Base-by-base conservation (phyloP, 2,329 filamentous ascomycete genomes). In the Pezicula radicicola region DNA sequence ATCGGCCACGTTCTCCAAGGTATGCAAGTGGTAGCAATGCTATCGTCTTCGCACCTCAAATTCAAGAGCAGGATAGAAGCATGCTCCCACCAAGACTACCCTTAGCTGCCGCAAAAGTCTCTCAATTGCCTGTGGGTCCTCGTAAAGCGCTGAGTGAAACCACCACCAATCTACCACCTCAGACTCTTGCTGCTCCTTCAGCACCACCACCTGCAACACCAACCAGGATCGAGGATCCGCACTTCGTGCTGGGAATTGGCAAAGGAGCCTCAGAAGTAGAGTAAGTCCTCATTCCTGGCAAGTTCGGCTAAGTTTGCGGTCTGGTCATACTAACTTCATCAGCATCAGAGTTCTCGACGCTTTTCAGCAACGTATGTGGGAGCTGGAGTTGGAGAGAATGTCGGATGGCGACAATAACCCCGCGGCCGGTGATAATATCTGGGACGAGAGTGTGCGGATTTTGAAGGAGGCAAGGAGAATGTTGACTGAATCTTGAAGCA, bases 221-320 rank as follows among this genome's bases (percentile, higher is more conserved):
- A 25, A 25, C 46, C 12, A 21, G 46, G n/a, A 46, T 61, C n/a
- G 52, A 55, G 4, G 60, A 62, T 49, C 60, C 60, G 4, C 41
- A 58, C 43, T 63, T 63, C 21, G 58, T 62, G 2, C 49, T 63
- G 9, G 58, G 59, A 6, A 46, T 62, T 13, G 33, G 50, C 6
- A 42, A 49, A 46, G 55, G 54, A 21, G 57, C 56, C 35, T 28
- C 46, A 7, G 50, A 59, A 27, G 33, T 21, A 36, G 59, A 61
- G 59, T 61, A 60, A 42, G 49, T 49, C 18, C 42, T 15, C 2
- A 45, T 18, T 19, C 18, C 40, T 19, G 18, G 5, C 6, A 2
- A 18, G 9, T 25, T 21, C 25, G n/a, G 40, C 40, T 42, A 25
- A 42, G 5, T 19, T 42, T 4, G 10, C n/a, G 5, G 19, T 13